Percentiles rank a stretch among this genome's conserved stretches.
Conservation (phyloP, 148 eudicot species). For the Chenopodium album region DNA sequence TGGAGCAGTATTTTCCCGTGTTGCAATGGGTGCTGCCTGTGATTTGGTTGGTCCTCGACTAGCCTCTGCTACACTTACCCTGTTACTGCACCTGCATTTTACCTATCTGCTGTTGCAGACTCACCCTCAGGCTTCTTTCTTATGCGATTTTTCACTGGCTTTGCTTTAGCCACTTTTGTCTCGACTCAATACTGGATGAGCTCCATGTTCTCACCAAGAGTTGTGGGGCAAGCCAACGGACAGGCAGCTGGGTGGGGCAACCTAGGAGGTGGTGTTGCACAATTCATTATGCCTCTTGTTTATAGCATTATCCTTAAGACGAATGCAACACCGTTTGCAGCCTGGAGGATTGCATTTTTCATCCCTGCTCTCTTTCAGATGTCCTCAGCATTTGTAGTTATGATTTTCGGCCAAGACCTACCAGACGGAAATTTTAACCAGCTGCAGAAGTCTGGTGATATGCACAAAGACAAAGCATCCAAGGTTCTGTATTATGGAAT, state of each 20-base stretch:
- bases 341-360: constrained; percentile 70
- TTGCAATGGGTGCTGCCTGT: constrained; percentile 75
- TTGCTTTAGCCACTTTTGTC: constrained; percentile 79
- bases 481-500: constrained; percentile 42
- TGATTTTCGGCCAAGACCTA: constrained; percentile 54
- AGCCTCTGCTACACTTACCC: constrained; percentile 59
- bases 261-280: constrained; percentile 76
- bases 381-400: constrained; percentile 43
- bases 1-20: constrained; percentile 67
- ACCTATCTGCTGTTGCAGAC: constrained; percentile 35
- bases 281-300: constrained; percentile 72
- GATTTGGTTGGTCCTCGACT: constrained; percentile 73
- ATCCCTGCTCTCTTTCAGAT: constrained; percentile 68
- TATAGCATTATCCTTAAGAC: constrained; percentile 34
- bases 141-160: constrained; percentile 64
- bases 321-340: constrained; percentile 39
- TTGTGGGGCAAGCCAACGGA: constrained; percentile 77
- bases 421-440: constrained; percentile 55
- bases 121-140: constrained; percentile 44
- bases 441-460: constrained; percentile 45
- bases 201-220: constrained; percentile 58
- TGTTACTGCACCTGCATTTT: constrained; percentile 70
- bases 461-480: constrained; percentile 38
- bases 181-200: constrained; percentile 92
- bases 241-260: constrained; percentile 86